Evolutionary conservation across 2,329 filamentous ascomycete species (phyloP).

Genomic region (Aureobasidium sp.): DNA sequence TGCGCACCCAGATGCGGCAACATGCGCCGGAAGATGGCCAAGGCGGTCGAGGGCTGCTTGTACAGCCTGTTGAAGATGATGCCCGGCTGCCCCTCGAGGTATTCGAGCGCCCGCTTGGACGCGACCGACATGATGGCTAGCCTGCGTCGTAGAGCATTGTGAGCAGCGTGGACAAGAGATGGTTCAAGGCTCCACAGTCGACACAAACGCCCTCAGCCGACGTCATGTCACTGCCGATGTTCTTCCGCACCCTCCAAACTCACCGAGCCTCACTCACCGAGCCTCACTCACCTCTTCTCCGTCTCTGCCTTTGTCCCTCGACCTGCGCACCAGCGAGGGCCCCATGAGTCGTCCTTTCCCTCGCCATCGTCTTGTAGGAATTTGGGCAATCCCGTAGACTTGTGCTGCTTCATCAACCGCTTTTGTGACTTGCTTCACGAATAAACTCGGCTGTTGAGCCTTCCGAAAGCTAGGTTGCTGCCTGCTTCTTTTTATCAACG

Average conservation of each 20-base stretch:
- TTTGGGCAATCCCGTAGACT: neutral
- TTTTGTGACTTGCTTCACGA: neutral
- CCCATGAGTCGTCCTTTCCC: neutral
- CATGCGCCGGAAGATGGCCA: constrained; percentile 97
- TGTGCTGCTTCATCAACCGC: neutral
- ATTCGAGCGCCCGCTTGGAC: constrained; percentile 64
- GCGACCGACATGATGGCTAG: constrained; percentile 40
- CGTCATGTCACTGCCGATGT: neutral
- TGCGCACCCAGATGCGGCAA: constrained; percentile 71
- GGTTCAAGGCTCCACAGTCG: neutral
- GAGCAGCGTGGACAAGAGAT: neutral
- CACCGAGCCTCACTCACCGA: neutral
- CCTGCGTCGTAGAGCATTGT: constrained; percentile 8
- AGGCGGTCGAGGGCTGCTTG: constrained; percentile 86
- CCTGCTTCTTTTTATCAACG: neutral
- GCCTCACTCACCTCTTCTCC: neutral
- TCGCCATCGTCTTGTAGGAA: neutral
- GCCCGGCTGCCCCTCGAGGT: constrained; percentile 83
- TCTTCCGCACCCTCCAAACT: neutral
- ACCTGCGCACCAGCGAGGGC: neutral
- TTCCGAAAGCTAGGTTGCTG: neutral
- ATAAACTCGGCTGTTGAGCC: neutral
- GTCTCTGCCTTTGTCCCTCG: neutral
- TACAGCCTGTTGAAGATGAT: constrained; percentile 88
- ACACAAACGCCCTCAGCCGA: neutral